These are phyloP conservation scores for Coemansia sp. DNA, from an alignment of 192 early-diverging fungal genomes.

Conservation along the genomic window DNA sequence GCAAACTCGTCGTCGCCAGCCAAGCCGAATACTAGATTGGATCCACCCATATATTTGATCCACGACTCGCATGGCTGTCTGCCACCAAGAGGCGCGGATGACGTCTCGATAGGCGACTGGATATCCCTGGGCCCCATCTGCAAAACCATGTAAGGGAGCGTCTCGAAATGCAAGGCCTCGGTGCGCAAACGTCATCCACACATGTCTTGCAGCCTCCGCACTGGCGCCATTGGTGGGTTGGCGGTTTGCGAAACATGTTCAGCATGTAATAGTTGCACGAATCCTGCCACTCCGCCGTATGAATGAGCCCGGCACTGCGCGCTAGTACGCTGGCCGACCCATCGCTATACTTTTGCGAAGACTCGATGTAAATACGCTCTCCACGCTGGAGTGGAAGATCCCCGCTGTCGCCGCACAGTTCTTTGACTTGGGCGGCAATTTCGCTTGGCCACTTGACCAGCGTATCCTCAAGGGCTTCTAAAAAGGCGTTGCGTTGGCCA, in stretches of 20 bases:
- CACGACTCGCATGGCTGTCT: conserved; percentile 15
- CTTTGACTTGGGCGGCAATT: conserved; percentile 8
- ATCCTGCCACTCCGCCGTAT: conserved; percentile 58
- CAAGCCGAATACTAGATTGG: conserved; percentile 60
- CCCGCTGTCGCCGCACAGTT: conserved; percentile 15
- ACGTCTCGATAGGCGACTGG: conserved; percentile 11
- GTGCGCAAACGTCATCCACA: conserved; percentile 92
- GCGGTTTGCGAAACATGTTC: conserved; percentile 58
- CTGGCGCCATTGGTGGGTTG: not conserved
- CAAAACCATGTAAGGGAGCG: conserved; percentile 85
- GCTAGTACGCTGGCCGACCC: conserved; percentile 58
- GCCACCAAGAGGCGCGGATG: conserved; percentile 5
- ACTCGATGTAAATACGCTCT: conserved; percentile 87
- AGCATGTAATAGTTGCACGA: conserved; percentile 56
- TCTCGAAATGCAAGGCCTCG: conserved; percentile 92
- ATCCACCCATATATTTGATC: conserved; percentile 20
- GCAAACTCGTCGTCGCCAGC: conserved; percentile 55
- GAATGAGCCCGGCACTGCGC: conserved; percentile 41
- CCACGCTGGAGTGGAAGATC: conserved; percentile 58
- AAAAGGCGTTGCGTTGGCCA: conserved; percentile 81
- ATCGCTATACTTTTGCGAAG: conserved; percentile 77
- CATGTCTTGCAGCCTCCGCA: conserved; percentile 52
- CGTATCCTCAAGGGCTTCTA: conserved; percentile 59
- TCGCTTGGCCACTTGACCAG: conserved; percentile 50
- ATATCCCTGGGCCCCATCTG: conserved; percentile 50